A percentile compares a stretch with the other conserved stretches of the same genome.
Evolutionary conservation across 305 asterid species (phyloP).

Genomic region (Rubia tinctorum): DNA sequence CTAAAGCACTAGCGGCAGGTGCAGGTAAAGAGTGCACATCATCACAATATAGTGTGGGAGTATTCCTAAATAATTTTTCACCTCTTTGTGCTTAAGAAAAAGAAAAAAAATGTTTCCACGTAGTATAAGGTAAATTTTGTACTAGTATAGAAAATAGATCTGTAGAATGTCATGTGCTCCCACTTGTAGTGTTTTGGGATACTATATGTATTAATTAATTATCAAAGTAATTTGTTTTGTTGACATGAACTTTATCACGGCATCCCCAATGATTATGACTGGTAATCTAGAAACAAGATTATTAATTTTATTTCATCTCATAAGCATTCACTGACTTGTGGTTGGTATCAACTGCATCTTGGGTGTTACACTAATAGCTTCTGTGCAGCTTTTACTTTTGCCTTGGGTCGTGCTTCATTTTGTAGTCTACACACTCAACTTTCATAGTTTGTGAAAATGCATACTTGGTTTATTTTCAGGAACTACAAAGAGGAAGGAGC

Average conservation of each 20-base stretch:
- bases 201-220: neutral
- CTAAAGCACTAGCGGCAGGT: conserved; percentile 41
- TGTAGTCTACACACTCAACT: neutral
- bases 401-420: neutral
- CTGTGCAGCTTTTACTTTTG: neutral
- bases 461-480: conserved; percentile 42
- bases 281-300: neutral
- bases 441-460: conserved; percentile 2
- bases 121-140: neutral
- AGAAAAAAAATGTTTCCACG: neutral
- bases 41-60: neutral
- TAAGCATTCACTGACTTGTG: neutral
- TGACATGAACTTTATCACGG: neutral
- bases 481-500: conserved; percentile 92
- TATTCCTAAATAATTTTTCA: neutral
- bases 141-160: neutral
- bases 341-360: neutral
- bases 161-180: neutral
- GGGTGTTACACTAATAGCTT: neutral
- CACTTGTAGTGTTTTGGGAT: neutral
- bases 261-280: neutral
- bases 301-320: neutral
- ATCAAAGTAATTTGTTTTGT: neutral
- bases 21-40: conserved; percentile 43
- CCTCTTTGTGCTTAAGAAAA: neutral